These are phyloP conservation scores for Ormosia semicastrata DNA, from an alignment of 306 rosid genomes.

Conservation along the genomic window DNA sequence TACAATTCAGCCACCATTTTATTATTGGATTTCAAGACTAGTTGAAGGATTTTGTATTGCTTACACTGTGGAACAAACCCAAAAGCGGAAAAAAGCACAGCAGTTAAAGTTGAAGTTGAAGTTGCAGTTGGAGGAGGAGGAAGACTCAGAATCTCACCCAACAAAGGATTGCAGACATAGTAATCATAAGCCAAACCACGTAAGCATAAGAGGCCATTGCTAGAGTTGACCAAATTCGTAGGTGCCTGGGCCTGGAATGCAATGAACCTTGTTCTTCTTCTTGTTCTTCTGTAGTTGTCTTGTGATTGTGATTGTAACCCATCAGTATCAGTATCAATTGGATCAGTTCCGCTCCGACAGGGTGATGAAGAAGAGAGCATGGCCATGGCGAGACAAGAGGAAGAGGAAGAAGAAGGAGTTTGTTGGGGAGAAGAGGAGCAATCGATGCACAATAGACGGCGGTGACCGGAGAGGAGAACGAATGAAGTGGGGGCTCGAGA, in stretches of 20 bases:
- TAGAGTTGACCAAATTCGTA: slow-evolving; percentile 27
- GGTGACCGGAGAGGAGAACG: neutral
- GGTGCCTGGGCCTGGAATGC: neutral
- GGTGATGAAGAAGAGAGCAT: too few species aligned
- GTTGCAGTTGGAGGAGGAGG: slow-evolving; percentile 1
- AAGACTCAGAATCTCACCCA: slow-evolving; percentile 24
- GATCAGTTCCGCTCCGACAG: neutral
- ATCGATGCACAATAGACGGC: neutral
- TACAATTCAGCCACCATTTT: slow-evolving; percentile 20
- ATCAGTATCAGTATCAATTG: too few species aligned
- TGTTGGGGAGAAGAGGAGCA: too few species aligned
- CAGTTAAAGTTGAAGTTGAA: neutral
- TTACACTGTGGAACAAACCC: slow-evolving; percentile 7
- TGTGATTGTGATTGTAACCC: too few species aligned
- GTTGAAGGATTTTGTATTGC: slow-evolving; percentile 18
- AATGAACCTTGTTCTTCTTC: neutral
- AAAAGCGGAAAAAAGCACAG: slow-evolving; percentile 6
- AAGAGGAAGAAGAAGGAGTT: slow-evolving; percentile 3
- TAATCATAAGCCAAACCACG: neutral
- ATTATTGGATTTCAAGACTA: neutral
- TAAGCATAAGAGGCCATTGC: slow-evolving; percentile 32
- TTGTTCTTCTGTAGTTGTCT: neutral
- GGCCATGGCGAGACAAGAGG: slow-evolving; percentile 11
- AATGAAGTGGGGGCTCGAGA: slow-evolving; percentile 20
- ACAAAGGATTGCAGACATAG: slow-evolving; percentile 25